Evolutionary conservation across 768 basidiomycete genomes (phyloP), one percentile per base, ranked within the genome.

Genomic region (Amanita jacksonii): DNA sequence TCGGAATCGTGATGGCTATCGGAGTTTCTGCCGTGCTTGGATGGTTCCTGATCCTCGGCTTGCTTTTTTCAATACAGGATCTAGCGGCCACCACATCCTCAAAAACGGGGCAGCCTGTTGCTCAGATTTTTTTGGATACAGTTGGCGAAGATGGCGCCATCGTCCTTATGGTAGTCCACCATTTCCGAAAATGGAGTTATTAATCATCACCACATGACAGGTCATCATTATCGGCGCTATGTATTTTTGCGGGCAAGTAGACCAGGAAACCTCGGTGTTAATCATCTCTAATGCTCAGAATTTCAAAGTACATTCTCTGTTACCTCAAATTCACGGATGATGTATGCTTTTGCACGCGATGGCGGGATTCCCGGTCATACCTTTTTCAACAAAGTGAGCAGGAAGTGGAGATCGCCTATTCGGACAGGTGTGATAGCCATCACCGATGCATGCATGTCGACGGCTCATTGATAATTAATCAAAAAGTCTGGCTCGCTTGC

Each of bases 321-420:
- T 39, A 85, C 85, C 0, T 79, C 78, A 0, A 89, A 87, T 55
- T 82, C 79, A 3, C 70, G 85, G 0, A 87, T 87, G 85, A 84
- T 83, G 79, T 89, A 78, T 55, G 80, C 84, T 0, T 87, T 86
- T 53, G 71, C 81, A 3, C 73, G 85, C 28, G 85, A 89, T 56
- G 79, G 82, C 0, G 83, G 74, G 8, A 69, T 85, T 19, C 83
- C 85, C 0, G 81, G 77, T 9, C 77, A 77, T 49, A 68, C 56
- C 27, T 84, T 79, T 60, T 79, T 85, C 60, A 72, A 73, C 51
- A 71, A 77, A 49, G 83, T 85, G 27, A 74, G 74, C 58, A 43
- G 59, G 8, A 67, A 66, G 39, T 74, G 70, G 64, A 74, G 69
- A 54, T 80, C 76, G 3, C 85, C 85, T 2, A 70, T 82, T 43